Base-by-base conservation (phyloP, 768 basidiomycete genomes). In the Hypholoma sublateritium region DNA sequence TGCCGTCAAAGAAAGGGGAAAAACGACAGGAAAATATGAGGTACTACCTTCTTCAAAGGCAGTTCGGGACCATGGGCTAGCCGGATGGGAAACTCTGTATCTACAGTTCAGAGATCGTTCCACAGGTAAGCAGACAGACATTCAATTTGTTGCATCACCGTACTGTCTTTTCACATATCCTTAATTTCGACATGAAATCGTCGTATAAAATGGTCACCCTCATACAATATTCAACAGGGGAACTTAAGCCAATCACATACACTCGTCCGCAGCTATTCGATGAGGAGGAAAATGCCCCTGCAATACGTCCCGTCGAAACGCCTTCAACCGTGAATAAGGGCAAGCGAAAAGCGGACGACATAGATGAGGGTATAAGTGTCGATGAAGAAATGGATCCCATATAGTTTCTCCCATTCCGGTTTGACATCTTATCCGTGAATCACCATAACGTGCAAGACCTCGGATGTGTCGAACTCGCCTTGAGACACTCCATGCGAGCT, bases 81-180 rank as follows among this genome's bases (percentile, higher is more conserved):
- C 68, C 2, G 84, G 83, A 52, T 93, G 89, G 86, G 90, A 91
- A 39, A 71, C 70, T 13, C 58, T 92, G 17, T 91, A 83, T 62
- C 65, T 93, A 34, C 87, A 84, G 65, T 91, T 91, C 61, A 81
- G 77, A 61, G 80, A 87, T 65, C 69, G 69, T 43, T 71, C 75
- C 35, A 74, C 79, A 46, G 86, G 90, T 91, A 70, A 77, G 83
- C 76, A 58, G 34, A 22, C 35, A 45, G 42, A 36, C 36, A 14
- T 35, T 44, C 44, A n/a, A 36, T 50, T 13, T 37, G 35, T 8
- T 22, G 25, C 7, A n/a, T 6, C 9, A 32, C 28, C 9, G 6
- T 32, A 32, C 28, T 32, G 28, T 32, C 9, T 32, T 32, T 32
- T 32, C 28, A 7, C 28, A 32, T 32, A 32, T 32, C 9, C 28